A percentile compares a stretch with the other conserved stretches of the same genome.
Conservation (phyloP, 2,329 filamentous ascomycete species). For the Colletotrichum siamense region DNA sequence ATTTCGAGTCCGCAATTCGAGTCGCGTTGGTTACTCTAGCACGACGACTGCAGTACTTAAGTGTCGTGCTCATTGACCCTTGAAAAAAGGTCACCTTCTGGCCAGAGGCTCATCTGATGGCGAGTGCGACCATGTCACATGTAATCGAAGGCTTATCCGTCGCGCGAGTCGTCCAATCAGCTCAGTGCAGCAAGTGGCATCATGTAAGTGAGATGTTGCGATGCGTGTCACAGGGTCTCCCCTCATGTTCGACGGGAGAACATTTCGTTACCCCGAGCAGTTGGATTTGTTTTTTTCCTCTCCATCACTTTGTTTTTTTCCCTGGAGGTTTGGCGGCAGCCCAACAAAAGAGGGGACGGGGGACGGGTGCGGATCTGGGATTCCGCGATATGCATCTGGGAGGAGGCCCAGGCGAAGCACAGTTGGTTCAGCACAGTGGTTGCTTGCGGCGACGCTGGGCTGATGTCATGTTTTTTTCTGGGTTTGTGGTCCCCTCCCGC, state of each 20-base stretch:
- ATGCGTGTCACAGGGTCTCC: not conserved
- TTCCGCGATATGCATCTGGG: constrained; percentile 1
- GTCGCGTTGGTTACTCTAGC: not conserved
- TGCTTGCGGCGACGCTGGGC: constrained; percentile 3
- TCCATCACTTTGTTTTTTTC: not conserved
- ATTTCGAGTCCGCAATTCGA: not conserved
- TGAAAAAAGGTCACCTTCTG: not conserved
- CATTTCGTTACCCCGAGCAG: not conserved
- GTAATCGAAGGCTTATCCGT: not conserved
- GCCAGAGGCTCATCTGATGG: not conserved
- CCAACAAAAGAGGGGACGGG: constrained; percentile 8
- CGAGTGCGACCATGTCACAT: not conserved
- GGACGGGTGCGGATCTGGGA: not conserved
- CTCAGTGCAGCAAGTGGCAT: not conserved
- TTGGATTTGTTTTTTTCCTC: not conserved
- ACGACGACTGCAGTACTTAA: not conserved
- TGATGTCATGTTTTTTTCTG: constrained; percentile 9
- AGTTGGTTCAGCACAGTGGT: not conserved
- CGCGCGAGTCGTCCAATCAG: not conserved
- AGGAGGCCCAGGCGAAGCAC: not conserved
- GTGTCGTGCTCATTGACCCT: not conserved
- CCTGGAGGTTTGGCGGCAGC: not conserved
- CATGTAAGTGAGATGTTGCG: not conserved
- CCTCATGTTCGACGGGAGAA: not conserved
- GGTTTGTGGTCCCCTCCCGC: not conserved